Evolutionary conservation across 306 rosid genomes (phyloP).

Genomic region (Castanea mollissima): DNA sequence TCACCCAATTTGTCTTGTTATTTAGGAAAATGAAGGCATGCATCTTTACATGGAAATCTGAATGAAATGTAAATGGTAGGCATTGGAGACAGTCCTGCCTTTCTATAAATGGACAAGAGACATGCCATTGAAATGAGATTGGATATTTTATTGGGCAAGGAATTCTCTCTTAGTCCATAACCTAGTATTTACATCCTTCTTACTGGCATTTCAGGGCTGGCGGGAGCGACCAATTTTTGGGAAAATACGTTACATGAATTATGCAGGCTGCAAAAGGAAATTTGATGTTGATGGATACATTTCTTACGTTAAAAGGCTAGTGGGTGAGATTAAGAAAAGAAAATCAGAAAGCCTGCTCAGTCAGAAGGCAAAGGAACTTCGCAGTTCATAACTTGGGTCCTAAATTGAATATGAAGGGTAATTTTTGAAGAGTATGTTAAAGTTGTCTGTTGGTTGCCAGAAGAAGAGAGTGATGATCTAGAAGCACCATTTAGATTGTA

Average conservation of each 20-base stretch:
- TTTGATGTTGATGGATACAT: conserved; percentile 79
- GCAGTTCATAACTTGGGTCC: conserved; percentile 8
- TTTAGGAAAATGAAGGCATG: background rate
- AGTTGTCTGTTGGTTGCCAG: too few species aligned
- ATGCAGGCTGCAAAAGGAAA: conserved; percentile 93
- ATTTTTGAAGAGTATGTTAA: background rate
- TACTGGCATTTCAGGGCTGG: conserved; percentile 70
- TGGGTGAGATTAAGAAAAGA: conserved; percentile 61
- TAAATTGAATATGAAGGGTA: background rate
- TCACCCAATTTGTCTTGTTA: background rate
- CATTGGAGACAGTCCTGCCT: background rate
- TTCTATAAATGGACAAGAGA: background rate
- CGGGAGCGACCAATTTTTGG: conserved; percentile 77
- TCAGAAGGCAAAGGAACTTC: conserved; percentile 48
- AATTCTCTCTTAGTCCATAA: background rate
- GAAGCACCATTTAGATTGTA: background rate
- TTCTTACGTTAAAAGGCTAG: conserved; percentile 51
- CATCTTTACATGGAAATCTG: background rate
- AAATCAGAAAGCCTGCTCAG: conserved; percentile 43
- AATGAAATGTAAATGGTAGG: background rate
- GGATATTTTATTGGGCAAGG: background rate
- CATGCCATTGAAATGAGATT: background rate
- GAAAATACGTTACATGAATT: conserved; percentile 91
- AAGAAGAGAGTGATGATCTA: background rate
- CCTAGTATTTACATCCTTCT: background rate